phyloP scores from a whole-genome alignment of 805 yeast genomes.

The Candida ipomoeae region DNA sequence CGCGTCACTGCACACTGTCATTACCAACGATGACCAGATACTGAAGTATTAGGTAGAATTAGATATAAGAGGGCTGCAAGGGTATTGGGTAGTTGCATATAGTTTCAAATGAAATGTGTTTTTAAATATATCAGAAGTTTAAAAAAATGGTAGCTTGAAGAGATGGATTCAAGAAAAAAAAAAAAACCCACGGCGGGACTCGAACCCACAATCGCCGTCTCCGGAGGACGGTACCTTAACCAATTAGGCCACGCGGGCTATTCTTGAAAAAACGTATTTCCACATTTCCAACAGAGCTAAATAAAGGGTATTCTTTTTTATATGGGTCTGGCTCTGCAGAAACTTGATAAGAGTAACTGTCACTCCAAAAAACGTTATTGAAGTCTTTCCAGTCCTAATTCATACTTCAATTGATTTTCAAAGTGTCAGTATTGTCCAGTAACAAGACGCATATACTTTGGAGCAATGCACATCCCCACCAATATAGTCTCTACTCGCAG shows the following conservation, averaged over 20 bases:
- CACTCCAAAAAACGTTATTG: too few species aligned
- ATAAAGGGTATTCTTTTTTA: background rate
- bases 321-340: too few species aligned
- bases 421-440: too few species aligned
- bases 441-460: too few species aligned
- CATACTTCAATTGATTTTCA: too few species aligned
- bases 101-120: background rate
- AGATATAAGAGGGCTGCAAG: too few species aligned
- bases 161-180: slow-evolving; percentile 8
- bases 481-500: too few species aligned
- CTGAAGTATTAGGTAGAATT: background rate
- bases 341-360: too few species aligned
- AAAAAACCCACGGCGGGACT: slow-evolving; percentile 64
- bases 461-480: too few species aligned
- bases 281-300: background rate
- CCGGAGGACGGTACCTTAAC: slow-evolving; percentile 74
- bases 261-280: background rate
- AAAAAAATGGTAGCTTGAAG: background rate
- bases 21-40: too few species aligned
- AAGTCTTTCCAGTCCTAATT: too few species aligned
- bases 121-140: background rate
- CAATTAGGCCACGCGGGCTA: slow-evolving; percentile 70
- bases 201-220: slow-evolving; percentile 72
- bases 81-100: background rate
- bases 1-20: too few species aligned